Percentiles rank a stretch among this genome's conserved stretches.
These are phyloP conservation scores for Eucalyptus microcorys DNA, from an alignment of 345 rosid genomes.

Conservation along the genomic window DNA sequence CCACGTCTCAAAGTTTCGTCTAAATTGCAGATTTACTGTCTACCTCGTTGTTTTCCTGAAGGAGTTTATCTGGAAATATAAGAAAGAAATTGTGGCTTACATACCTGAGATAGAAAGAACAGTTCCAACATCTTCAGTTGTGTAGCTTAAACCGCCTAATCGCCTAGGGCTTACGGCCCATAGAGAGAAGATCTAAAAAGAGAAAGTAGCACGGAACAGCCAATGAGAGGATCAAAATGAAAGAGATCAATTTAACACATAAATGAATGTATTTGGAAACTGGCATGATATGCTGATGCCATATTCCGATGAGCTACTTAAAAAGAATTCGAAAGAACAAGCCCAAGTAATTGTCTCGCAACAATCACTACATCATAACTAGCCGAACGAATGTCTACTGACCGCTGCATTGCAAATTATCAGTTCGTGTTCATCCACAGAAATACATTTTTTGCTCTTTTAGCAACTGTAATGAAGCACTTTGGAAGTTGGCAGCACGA, in stretches of 20 bases:
- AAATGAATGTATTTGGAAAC: not conserved
- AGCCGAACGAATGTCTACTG: not conserved
- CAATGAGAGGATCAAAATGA: not conserved
- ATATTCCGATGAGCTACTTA: not conserved
- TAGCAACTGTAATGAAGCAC: not conserved
- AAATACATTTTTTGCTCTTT: not conserved
- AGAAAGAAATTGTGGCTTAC: not conserved
- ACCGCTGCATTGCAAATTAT: not conserved
- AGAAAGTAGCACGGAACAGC: not conserved
- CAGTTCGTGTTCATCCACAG: not conserved
- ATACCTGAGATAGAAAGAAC: slow-evolving; percentile 70
- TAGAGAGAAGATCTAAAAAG: slow-evolving; percentile 54
- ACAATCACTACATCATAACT: not conserved
- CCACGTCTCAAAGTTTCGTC: not conserved
- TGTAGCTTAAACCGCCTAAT: slow-evolving; percentile 61
- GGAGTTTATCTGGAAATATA: not conserved
- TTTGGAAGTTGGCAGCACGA: not conserved
- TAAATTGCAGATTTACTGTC: not conserved
- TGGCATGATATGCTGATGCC: not conserved
- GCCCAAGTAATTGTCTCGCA: not conserved
- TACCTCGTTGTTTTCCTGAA: not conserved
- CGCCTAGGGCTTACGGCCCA: slow-evolving; percentile 87
- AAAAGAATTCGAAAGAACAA: not conserved
- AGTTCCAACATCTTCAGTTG: slow-evolving; percentile 57
- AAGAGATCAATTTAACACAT: not conserved